Evolutionary conservation across 2,329 filamentous ascomycete genomes (phyloP).

Genomic region (Ophiostoma sp.): DNA sequence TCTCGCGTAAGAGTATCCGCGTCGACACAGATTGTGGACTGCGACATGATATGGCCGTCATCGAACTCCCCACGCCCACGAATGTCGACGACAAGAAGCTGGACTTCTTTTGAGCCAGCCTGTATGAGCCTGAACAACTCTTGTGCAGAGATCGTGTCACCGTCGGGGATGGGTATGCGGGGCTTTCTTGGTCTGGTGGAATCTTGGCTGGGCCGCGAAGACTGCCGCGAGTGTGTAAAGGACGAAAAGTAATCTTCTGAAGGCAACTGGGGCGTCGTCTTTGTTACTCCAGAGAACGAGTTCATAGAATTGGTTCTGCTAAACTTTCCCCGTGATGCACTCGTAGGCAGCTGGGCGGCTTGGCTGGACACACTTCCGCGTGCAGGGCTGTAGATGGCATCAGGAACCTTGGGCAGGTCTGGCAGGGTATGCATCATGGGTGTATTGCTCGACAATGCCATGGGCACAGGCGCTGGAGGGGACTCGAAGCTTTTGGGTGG

Average conservation of each 20-base stretch:
- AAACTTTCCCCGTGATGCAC: slow-evolving; percentile 58
- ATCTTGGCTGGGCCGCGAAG: slow-evolving; percentile 17
- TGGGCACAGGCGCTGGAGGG: not conserved
- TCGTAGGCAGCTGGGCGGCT: slow-evolving; percentile 59
- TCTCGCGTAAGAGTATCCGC: slow-evolving; percentile 65
- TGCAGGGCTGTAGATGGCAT: slow-evolving; percentile 73
- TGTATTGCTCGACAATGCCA: slow-evolving; percentile 9
- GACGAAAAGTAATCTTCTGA: slow-evolving; percentile 34
- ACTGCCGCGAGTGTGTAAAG: slow-evolving; percentile 29
- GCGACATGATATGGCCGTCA: slow-evolving; percentile 79
- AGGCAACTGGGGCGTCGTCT: slow-evolving; percentile 21
- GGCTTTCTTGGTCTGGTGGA: slow-evolving; percentile 34
- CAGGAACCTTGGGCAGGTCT: slow-evolving; percentile 62
- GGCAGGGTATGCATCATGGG: slow-evolving; percentile 35
- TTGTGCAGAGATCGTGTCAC: slow-evolving; percentile 58
- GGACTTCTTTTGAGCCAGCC: slow-evolving; percentile 45
- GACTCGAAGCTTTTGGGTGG: slow-evolving; percentile 17
- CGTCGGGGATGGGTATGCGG: slow-evolving; percentile 46
- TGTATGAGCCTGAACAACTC: slow-evolving; percentile 67
- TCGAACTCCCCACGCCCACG: slow-evolving; percentile 76
- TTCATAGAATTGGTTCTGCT: slow-evolving; percentile 52
- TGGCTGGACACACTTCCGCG: slow-evolving; percentile 63
- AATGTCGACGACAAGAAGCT: slow-evolving; percentile 80
- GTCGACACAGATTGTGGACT: slow-evolving; percentile 83
- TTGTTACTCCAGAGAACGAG: slow-evolving; percentile 32